Evolutionary conservation across 805 yeast species (phyloP).

Genomic region (Tetrapisispora taiwanensis): DNA sequence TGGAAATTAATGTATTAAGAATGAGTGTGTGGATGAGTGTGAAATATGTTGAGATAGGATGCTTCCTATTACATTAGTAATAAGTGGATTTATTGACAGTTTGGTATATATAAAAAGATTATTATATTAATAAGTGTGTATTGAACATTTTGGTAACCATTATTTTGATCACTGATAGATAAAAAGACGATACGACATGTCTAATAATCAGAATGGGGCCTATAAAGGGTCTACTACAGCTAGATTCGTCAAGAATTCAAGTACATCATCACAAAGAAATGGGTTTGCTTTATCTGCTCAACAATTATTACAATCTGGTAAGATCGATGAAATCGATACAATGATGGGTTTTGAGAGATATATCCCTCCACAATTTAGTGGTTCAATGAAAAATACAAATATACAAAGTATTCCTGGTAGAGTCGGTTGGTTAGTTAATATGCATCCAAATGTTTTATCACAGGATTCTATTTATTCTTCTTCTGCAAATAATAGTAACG

Average conservation of each 20-base stretch:
- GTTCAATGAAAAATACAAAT: conserved; percentile 9
- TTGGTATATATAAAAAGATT: too few species aligned
- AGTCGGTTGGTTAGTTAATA: conserved; percentile 83
- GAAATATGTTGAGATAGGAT: too few species aligned
- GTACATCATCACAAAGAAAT: conserved; percentile 4
- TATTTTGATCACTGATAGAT: too few species aligned
- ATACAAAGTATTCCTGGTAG: conserved; percentile 20
- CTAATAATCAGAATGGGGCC: background rate
- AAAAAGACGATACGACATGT: too few species aligned
- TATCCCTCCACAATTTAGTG: conserved; percentile 51
- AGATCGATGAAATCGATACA: conserved; percentile 60
- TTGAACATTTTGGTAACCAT: too few species aligned
- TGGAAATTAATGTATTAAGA: too few species aligned
- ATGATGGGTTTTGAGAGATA: conserved; percentile 82
- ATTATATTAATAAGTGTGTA: too few species aligned
- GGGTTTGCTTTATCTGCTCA: conserved; percentile 25
- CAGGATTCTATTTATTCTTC: conserved; percentile 28
- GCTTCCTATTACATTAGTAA: too few species aligned
- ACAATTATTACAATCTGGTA: conserved; percentile 43
- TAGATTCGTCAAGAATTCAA: conserved; percentile 37
- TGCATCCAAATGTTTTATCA: conserved; percentile 77
- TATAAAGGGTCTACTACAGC: conserved; percentile 45
- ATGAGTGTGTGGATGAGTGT: too few species aligned
- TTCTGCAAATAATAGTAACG: conserved; percentile 4
- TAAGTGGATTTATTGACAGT: too few species aligned